phyloP scores from a whole-genome alignment of 2,329 filamentous ascomycete species.

The Pseudomassariella vexata region DNA sequence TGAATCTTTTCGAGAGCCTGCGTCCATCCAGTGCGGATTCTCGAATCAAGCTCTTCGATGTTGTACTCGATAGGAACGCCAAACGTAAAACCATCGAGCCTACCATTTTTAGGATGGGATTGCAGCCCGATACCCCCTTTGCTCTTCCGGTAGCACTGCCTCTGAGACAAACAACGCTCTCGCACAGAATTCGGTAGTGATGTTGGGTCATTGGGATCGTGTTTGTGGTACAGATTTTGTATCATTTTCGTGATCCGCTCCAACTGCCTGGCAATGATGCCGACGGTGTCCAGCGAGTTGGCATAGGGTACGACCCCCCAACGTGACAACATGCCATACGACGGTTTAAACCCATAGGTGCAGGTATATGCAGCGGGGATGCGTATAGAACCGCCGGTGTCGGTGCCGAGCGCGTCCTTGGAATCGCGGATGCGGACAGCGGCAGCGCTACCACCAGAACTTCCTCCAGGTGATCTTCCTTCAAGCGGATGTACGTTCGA shows the following conservation, averaged over 20 bases:
- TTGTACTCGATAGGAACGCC: slow-evolving; percentile 76
- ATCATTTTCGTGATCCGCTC: slow-evolving; percentile 46
- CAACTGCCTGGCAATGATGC: slow-evolving; percentile 58
- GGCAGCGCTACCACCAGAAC: slow-evolving; percentile 88
- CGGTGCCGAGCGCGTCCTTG: slow-evolving; percentile 73
- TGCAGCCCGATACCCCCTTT: neutral
- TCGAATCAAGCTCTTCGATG: slow-evolving; percentile 68
- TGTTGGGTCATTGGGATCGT: slow-evolving; percentile 71
- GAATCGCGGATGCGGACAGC: slow-evolving; percentile 62
- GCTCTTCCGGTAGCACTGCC: slow-evolving; percentile 17
- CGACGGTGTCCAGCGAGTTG: slow-evolving; percentile 88
- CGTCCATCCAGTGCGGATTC: slow-evolving; percentile 66
- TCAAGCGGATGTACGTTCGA: slow-evolving; percentile 36
- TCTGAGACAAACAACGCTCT: slow-evolving; percentile 29
- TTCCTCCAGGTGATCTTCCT: slow-evolving; percentile 67
- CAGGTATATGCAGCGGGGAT: slow-evolving; percentile 85
- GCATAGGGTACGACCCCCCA: slow-evolving; percentile 88
- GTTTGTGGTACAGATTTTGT: slow-evolving; percentile 37
- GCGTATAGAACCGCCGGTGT: slow-evolving; percentile 85
- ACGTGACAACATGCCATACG: slow-evolving; percentile 80
- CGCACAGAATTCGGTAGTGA: slow-evolving; percentile 56
- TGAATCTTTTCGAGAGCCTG: slow-evolving; percentile 54
- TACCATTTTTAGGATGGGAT: too few species aligned
- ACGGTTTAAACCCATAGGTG: slow-evolving; percentile 82
- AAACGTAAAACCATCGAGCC: slow-evolving; percentile 36